Base-by-base conservation (phyloP, 148 eudicot genomes). In the Linanthus parryae region DNA sequence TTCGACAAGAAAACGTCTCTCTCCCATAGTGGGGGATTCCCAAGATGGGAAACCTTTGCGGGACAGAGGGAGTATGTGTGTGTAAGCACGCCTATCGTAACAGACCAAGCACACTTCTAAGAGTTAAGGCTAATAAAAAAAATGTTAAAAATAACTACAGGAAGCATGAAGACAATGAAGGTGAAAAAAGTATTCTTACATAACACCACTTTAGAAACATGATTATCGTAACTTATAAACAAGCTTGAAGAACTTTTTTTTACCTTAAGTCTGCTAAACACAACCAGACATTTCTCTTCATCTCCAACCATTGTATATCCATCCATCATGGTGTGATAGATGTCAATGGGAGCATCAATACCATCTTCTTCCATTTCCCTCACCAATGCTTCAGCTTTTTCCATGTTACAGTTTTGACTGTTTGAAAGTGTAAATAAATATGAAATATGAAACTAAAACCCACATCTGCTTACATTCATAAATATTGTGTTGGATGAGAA, bases 321-420 rank as follows among this genome's bases (percentile, higher is more conserved):
- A 77, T 87, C 94, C 96, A 92, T 92, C 98, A 92, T 92, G 19
- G 83, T 84, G 53, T 92, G 98, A 62, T 92, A 92, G 68, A 84
- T 87, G 68, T 79, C 94, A 46, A 84, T 75, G 29, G 94, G 77
- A 54, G 95, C 98, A 77, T 92, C 98, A 62, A 92, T 81, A 63
- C 98, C 98, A 69, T 82, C 87, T 68, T 87, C 96, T 72, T 92
- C 98, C 98, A 87, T 92, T 72, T 92, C 98, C 74, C 90, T 84
- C 49, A 92, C 96, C 66, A 87, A 84, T 37, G 72, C 81, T 81
- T 92, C 98, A 51, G 98, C 98, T 58, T 64, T 74, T 19, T 73
- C 86, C 89, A 92, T 78, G 59, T 81, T 68, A 61, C 72, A 71
- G 13, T 54, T 64, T 73, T 81, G 96, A 73, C 98, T 90, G 77